Conservation (phyloP, 768 basidiomycete genomes). For the Sutorius australiensis region DNA sequence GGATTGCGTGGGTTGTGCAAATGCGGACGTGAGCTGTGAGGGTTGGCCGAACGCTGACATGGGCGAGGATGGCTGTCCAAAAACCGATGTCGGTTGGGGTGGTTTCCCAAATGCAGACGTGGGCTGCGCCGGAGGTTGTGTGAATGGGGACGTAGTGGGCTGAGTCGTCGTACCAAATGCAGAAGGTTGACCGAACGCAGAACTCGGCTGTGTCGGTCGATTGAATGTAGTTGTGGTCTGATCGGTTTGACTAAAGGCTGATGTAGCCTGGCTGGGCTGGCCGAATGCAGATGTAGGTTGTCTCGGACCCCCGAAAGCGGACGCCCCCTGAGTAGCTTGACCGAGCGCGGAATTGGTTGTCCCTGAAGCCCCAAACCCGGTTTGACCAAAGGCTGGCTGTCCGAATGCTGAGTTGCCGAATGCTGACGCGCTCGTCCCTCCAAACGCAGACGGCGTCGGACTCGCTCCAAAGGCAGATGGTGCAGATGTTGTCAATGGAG, state of each 20-base stretch:
- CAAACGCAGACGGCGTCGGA: constrained; percentile 32
- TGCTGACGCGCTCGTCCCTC: constrained; percentile 20
- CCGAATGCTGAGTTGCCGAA: constrained; percentile 34
- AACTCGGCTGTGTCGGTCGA: constrained; percentile 29
- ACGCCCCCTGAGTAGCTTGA: constrained; percentile 26
- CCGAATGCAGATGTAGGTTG: constrained; percentile 37
- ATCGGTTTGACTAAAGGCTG: constrained; percentile 36
- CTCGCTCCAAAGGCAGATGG: constrained; percentile 39
- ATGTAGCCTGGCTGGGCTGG: constrained; percentile 32
- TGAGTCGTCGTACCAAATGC: constrained; percentile 34
- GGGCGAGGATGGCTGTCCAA: constrained; percentile 33
- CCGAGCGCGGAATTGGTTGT: constrained; percentile 23
- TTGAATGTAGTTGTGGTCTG: constrained; percentile 30
- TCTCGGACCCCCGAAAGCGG: constrained; percentile 35
- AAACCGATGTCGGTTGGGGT: constrained; percentile 25
- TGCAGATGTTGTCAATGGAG: constrained; percentile 26
- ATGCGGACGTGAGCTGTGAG: constrained; percentile 24
- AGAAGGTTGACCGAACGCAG: constrained; percentile 39
- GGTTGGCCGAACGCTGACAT: constrained; percentile 39
- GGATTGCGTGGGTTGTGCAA: constrained; percentile 28
- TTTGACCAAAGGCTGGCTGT: constrained; percentile 40
- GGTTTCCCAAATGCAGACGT: constrained; percentile 33
- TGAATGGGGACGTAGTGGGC: constrained; percentile 20
- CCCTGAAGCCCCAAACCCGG: constrained; percentile 20
- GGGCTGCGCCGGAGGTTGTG: constrained; percentile 28